phyloP scores from a whole-genome alignment of 2,329 filamentous ascomycete genomes.

The Aurifilum marmelostoma region DNA sequence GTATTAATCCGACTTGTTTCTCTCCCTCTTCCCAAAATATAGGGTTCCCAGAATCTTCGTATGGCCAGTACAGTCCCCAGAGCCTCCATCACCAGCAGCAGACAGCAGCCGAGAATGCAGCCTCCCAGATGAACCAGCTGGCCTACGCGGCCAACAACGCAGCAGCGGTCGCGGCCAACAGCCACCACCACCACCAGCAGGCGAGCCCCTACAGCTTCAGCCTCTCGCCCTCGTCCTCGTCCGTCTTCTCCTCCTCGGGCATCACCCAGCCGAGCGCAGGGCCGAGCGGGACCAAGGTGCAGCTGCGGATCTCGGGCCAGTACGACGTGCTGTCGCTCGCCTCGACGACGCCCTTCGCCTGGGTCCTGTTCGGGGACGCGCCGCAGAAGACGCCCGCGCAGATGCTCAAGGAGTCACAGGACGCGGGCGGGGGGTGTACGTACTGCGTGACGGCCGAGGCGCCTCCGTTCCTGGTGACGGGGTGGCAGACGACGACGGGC shows the following conservation, averaged over 20 bases:
- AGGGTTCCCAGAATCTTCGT: slow-evolving; percentile 50
- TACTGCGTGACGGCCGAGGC: slow-evolving; percentile 75
- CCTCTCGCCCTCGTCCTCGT: slow-evolving; percentile 59
- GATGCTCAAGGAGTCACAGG: slow-evolving; percentile 63
- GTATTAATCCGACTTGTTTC: slow-evolving; percentile 5
- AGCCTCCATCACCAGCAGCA: slow-evolving; percentile 46
- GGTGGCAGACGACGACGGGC: slow-evolving; percentile 49
- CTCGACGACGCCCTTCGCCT: slow-evolving; percentile 60
- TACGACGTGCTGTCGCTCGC: slow-evolving; percentile 70
- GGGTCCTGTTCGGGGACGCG: slow-evolving; percentile 70
- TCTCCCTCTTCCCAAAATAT: slow-evolving; percentile 5
- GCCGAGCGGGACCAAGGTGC: slow-evolving; percentile 68
- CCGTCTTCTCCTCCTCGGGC: slow-evolving; percentile 60
- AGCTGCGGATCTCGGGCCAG: slow-evolving; percentile 73
- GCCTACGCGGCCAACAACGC: slow-evolving; percentile 64
- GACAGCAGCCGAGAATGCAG: slow-evolving; percentile 51
- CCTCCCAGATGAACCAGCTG: slow-evolving; percentile 57
- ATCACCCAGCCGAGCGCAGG: slow-evolving; percentile 69
- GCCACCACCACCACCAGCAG: slow-evolving; percentile 15
- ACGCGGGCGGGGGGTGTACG: slow-evolving; percentile 61
- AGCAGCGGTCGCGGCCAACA: slow-evolving; percentile 43
- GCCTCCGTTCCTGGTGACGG: slow-evolving; percentile 61
- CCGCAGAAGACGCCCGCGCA: slow-evolving; percentile 68
- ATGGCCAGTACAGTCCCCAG: slow-evolving; percentile 55
- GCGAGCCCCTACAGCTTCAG: slow-evolving; percentile 60